Percentiles rank a stretch among this genome's conserved stretches.
phyloP scores from a whole-genome alignment of 371 early-diverging fungal species.

The Vairimorpha necatrix region DNA sequence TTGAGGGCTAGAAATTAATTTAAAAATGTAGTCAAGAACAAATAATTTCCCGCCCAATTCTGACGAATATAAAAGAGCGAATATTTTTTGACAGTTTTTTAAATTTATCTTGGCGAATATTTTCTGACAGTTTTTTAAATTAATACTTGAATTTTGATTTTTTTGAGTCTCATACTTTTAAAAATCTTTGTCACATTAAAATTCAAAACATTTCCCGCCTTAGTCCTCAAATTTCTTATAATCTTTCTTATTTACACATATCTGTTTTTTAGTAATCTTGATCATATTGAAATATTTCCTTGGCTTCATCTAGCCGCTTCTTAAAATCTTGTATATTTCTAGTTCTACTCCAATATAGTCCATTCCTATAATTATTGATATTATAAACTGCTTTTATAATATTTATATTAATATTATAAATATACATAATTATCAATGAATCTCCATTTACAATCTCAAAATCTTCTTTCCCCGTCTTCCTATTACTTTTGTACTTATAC shows the following conservation, averaged over 20 bases:
- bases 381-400: background rate
- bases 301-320: background rate
- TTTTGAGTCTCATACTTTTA: too few species aligned
- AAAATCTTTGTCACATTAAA: too few species aligned
- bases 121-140: too few species aligned
- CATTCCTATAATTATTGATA: slow-evolving; percentile 11
- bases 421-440: background rate
- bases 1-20: background rate
- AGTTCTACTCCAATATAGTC: slow-evolving; percentile 30
- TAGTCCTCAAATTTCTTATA: too few species aligned
- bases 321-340: slow-evolving; percentile 17
- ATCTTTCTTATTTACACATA: too few species aligned
- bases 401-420: background rate
- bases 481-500: slow-evolving; percentile 17
- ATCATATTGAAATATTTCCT: slow-evolving; percentile 18
- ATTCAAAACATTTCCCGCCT: too few species aligned
- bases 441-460: background rate
- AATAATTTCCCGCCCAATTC: too few species aligned
- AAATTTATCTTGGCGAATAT: too few species aligned
- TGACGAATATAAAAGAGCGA: too few species aligned
- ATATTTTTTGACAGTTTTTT: too few species aligned
- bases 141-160: too few species aligned
- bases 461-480: background rate
- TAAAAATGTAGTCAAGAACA: background rate
- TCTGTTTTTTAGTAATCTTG: slow-evolving; percentile 1